These are phyloP conservation scores for Lepidium africanum DNA, from an alignment of 345 rosid genomes.

Conservation along the genomic window DNA sequence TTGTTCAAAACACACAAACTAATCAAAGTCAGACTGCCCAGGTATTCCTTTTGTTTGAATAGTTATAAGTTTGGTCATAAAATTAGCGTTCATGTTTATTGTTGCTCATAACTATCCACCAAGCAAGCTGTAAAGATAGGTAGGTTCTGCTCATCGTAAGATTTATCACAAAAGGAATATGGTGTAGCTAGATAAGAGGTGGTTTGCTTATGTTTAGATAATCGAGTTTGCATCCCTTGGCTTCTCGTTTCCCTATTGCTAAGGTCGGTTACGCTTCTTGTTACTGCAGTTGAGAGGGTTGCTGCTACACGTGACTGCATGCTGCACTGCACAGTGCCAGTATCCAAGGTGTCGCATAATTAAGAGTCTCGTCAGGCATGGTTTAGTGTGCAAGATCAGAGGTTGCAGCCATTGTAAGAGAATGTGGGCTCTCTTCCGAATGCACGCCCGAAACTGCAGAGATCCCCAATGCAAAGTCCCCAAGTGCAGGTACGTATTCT, in stretches of 20 bases:
- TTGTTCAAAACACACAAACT: slow-evolving; percentile 89
- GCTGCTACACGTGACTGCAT: slow-evolving; percentile 79
- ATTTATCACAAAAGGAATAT: neutral
- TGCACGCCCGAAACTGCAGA: slow-evolving; percentile 95
- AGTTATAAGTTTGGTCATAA: neutral
- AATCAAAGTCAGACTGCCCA: slow-evolving; percentile 68
- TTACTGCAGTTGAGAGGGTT: slow-evolving; percentile 79
- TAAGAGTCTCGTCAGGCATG: slow-evolving; percentile 79
- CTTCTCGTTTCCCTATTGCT: neutral
- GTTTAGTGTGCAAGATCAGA: slow-evolving; percentile 70
- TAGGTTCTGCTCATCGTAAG: neutral
- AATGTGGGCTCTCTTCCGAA: slow-evolving; percentile 93
- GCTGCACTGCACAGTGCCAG: slow-evolving; percentile 65
- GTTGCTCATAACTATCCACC: neutral
- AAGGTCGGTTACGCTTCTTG: slow-evolving; percentile 3
- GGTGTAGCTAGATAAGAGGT: neutral
- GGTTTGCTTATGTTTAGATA: neutral
- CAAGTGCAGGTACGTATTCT: slow-evolving; percentile 69
- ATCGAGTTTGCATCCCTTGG: slow-evolving; percentile 1
- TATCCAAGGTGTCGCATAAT: slow-evolving; percentile 88
- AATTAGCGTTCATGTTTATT: neutral
- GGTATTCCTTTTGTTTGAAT: slow-evolving; percentile 32
- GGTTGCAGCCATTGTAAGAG: slow-evolving; percentile 75
- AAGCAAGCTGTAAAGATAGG: neutral
- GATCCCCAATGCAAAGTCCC: slow-evolving; percentile 93